Evolutionary conservation across 2,329 filamentous ascomycete species (phyloP), one percentile per base, ranked within the genome.

Genomic region (Nakataea oryzae): DNA sequence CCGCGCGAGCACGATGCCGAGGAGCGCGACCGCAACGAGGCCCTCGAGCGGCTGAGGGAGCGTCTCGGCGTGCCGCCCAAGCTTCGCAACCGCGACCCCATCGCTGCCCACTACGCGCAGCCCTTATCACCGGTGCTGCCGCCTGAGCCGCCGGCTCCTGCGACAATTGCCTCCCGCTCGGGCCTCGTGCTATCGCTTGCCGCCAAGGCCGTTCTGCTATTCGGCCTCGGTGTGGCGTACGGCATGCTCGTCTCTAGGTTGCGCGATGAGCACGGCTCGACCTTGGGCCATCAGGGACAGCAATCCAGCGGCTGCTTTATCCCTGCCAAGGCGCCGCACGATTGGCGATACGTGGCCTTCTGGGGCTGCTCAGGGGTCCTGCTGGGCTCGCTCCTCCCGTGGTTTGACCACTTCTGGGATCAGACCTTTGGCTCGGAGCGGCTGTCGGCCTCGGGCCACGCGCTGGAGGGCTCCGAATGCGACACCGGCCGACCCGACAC

Each of bases 351-450:
- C 72, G 77, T 96, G 62, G 76, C 80, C 0, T 87, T 90, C 65
- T 99, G 95, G 93, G 95, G 92, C 1, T 68, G 88, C 12, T 86
- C 88, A 0, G 93, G 92, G 21, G 85, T 96, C 5, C 79, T 83
- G 0, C 76, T 97, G 28, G 95, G 95, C 7, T 88, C 86, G 63
- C 74, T 96, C 60, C 76, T 97, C 63, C 95, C 95, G 1, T 93
- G 88, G 83, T 83, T 96, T 26, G 95, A 99, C 72, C 78, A 82
- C 13, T 73, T 92, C 12, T 95, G 89, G 85, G 85, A 88, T 64
- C 77, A 81, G 56, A 73, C 77, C 9, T 75, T 80, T 66, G 76
- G 78, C 11, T 41, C 30, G 2, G 24, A 27, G 8, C n/a, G 41
- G 21, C 32, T 28, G 30, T 6, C 17, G 17, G 27, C 26, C 55